Evolutionary conservation across 2,329 filamentous ascomycete species (phyloP), one percentile per base, ranked within the genome.

Genomic region (Didymella pomorum): DNA sequence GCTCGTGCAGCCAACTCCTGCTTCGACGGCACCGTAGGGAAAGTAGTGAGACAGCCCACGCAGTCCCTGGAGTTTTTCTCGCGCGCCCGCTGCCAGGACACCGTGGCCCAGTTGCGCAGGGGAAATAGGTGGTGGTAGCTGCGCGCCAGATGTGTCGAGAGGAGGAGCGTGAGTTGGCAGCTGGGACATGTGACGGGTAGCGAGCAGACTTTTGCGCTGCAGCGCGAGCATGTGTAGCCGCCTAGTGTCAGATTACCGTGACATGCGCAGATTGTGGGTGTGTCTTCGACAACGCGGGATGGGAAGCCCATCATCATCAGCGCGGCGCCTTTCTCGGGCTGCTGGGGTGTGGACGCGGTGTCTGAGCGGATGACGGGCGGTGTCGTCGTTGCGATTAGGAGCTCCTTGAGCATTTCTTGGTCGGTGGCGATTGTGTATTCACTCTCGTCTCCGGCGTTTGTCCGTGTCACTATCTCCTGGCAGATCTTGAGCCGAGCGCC

Each of bases 231-330:
- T 10, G 89, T 83, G 78, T 98, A 99, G 1, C 95, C 95, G 55
- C 95, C 92, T 48, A 90, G 83, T 20, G 86, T 89, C 16, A 94
- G 87, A 62, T 88, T 87, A 66, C 91, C 92, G 78, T 98, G 94
- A 73, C 95, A 99, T 5, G 93, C 93, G 76, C 95, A 99, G 61
- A 95, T 87, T 58, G 89, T 93, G 5, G 88, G 84, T 45, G 83
- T 81, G 23, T 87, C 83, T 52, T 92, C 91, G 5, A 95, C 86
- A 2, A 90, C 90, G 35, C 93, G 86, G 6, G 92, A 96, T 0
- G 95, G 95, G 71, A 99, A 99, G 4, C 95, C 95, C 94, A 99
- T 99, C 91, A 96, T 96, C 25, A 99, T 85, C 39, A 99, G 81
- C 2, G 84, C 83, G 55, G 74, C 78, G 70, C 82, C 75, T 23